Base-by-base conservation (phyloP, 2,329 filamentous ascomycete genomes). In the Monascus ruber region DNA sequence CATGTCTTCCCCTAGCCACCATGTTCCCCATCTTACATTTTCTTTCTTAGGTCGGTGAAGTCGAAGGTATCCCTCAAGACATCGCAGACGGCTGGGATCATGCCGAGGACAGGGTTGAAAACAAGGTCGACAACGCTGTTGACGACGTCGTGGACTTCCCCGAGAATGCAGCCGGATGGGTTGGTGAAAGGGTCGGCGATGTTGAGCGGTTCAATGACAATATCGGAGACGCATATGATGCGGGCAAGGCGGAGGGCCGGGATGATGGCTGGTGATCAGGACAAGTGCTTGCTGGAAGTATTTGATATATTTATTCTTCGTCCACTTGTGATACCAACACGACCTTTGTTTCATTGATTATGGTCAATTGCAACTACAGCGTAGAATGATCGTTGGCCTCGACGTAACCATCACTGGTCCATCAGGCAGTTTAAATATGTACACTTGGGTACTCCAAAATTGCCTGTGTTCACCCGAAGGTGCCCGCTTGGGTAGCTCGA, bases 181-280 rank as follows among this genome's bases (percentile, higher is more conserved):
- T 53, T 6, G 68, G 67, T 2, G 52, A 62, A 26, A 57, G 60
- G 39, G 65, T 67, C 4, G 68, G 66, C 5, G 54, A 55, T 33
- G 64, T 69, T 4, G 65, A 70, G 50, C 42, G 56, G 28, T 69
- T 65, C 42, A 65, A 55, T 1, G 63, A 68, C 42, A 49, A 64
- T 34, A 47, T 70, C 11, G 63, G 62, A 31, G 46, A 65, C 52
- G 55, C 64, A 9, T 70, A 69, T 47, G 66, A 71, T 46, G 52
- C 59, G 39, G 66, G 65, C 4, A 51, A 58, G 38, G 53, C 39
- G 4, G 51, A 56, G 40, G 53, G 49, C 10, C 34, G 58, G 55
- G 46, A 43, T 24, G 53, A 48, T 24, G 39, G 17, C 17, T 17
- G 17, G 17, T 17, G 17, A 17, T 17, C 17, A 17, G 17, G 17